These are phyloP conservation scores for Aristolochia contorta DNA, from an alignment of 164 flowering plant genomes.

Conservation along the genomic window DNA sequence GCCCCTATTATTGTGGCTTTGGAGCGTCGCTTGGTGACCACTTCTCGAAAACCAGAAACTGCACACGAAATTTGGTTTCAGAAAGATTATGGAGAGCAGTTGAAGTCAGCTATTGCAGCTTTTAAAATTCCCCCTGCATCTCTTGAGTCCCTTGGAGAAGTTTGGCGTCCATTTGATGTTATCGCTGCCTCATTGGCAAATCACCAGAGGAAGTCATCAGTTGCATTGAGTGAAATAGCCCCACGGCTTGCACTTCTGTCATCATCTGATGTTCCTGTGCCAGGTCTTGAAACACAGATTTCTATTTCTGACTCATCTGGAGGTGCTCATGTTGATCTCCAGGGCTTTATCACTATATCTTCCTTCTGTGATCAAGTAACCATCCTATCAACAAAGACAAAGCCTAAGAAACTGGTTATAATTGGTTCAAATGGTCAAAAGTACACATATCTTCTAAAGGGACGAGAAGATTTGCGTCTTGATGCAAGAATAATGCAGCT, in stretches of 20 bases:
- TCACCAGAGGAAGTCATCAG: constrained; percentile 75
- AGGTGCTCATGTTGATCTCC: constrained; percentile 25
- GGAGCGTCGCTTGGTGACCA: constrained; percentile 92
- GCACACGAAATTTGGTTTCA: constrained; percentile 91
- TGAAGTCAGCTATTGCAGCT: constrained; percentile 61
- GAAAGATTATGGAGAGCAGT: constrained; percentile 56
- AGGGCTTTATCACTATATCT: constrained; percentile 68
- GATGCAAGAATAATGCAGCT: constrained; percentile 99
- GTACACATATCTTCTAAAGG: constrained; percentile 90
- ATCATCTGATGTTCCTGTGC: constrained; percentile 94
- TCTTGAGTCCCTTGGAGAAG: constrained; percentile 69
- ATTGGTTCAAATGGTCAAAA: constrained; percentile 84
- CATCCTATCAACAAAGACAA: constrained; percentile 87
- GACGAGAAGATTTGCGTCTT: constrained; percentile 93
- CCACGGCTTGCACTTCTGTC: constrained; percentile 65
- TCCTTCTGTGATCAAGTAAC: constrained; percentile 70
- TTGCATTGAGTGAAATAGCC: constrained; percentile 77
- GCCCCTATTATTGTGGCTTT: constrained; percentile 89
- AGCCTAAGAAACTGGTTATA: constrained; percentile 80
- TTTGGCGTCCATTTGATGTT: constrained; percentile 84
- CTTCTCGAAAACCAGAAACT: constrained; percentile 85
- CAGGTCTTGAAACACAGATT: constrained; percentile 85
- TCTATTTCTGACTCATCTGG: constrained; percentile 41
- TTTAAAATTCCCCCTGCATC: constrained; percentile 80
- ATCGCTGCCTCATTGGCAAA: constrained; percentile 77